Base-by-base conservation (phyloP, 2,329 filamentous ascomycete genomes). In the Lecanosticta acicola region DNA sequence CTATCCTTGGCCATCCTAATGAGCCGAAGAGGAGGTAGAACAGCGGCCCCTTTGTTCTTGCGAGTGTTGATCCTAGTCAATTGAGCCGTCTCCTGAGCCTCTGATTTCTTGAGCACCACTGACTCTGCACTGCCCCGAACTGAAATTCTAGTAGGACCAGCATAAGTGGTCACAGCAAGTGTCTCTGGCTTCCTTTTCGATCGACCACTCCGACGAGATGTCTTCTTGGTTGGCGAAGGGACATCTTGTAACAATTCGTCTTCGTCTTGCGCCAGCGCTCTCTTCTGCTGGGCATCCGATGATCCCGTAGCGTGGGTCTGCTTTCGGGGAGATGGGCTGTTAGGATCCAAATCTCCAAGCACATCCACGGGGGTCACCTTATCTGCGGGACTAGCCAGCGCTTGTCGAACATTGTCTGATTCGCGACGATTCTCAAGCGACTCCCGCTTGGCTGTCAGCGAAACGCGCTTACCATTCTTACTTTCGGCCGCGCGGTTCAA, bases 401-500 rank as follows among this genome's bases (percentile, higher is more conserved):
- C 72, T 41, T 70, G 65, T 21, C 71, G 66, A 9, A 75, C 63
- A 5, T 65, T 65, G 50, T 71, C 71, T 2, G 71, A 74, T 46
- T 75, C 71, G 21, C 71, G 67, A 21, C 71, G 66, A 41, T 74
- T 72, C 29, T 67, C 64, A 3, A 74, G 49, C 1, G 71, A 73
- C 35, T 68, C 65, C 13, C 68, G 66, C 34, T 66, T 67, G 17
- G 66, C 57, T 13, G 53, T 51, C 5, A 47, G 53, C 9, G 57
- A 58, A 8, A 57, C 19, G 16, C 53, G 50, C 21, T 52, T 45
- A 13, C 52, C 45, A 13, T 44, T 68, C 54, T 71, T 74, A 51
- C 63, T 72, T 21, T 71, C 67, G n/a, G 68, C 70, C n/a, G 71
- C 71, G 7, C 71, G 70, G 14, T 61, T 71, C 34, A 76, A 65